These are phyloP conservation scores for Scheffersomyces titani DNA, from an alignment of 1,139 yeast species.

Conservation along the genomic window DNA sequence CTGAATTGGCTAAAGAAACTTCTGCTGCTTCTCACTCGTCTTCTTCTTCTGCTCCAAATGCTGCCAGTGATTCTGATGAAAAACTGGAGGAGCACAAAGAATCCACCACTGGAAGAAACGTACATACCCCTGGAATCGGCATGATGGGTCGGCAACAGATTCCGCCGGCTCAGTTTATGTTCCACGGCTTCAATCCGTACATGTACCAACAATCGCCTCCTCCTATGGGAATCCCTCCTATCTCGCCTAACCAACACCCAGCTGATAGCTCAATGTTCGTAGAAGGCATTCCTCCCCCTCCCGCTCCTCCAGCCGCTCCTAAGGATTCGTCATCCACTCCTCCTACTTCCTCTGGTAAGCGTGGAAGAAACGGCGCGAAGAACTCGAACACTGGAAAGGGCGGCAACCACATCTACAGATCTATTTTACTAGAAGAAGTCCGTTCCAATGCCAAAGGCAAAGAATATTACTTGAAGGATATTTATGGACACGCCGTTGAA, in stretches of 20 bases:
- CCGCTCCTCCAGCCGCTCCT: slow-evolving; percentile 3
- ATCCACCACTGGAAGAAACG: slow-evolving; percentile 4
- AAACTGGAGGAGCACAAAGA: slow-evolving; percentile 3
- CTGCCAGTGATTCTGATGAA: slow-evolving; percentile 4
- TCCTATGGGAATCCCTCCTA: slow-evolving; percentile 14
- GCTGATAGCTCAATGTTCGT: slow-evolving; percentile 5
- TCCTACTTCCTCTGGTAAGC: slow-evolving; percentile 5
- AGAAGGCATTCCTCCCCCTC: slow-evolving; percentile 7
- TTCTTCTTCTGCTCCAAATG: slow-evolving; percentile 1
- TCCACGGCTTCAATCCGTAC: slow-evolving; percentile 54
- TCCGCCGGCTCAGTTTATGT: slow-evolving; percentile 42
- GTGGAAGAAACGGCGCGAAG: slow-evolving; percentile 7
- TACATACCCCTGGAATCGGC: slow-evolving; percentile 42
- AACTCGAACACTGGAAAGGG: slow-evolving; percentile 18
- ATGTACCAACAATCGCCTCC: slow-evolving; percentile 40
- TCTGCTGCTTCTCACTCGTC: neutral
- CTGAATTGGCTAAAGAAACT: slow-evolving; percentile 2
- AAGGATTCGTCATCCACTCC: slow-evolving; percentile 3
- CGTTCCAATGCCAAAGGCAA: slow-evolving; percentile 67
- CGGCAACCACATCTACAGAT: slow-evolving; percentile 58
- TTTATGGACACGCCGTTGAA: slow-evolving; percentile 86
- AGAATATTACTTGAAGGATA: slow-evolving; percentile 66
- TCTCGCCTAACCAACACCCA: slow-evolving; percentile 12
- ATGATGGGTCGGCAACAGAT: slow-evolving; percentile 37
- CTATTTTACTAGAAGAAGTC: slow-evolving; percentile 85